Conservation (phyloP, 345 rosid species). For the Rhodomyrtus tomentosa region DNA sequence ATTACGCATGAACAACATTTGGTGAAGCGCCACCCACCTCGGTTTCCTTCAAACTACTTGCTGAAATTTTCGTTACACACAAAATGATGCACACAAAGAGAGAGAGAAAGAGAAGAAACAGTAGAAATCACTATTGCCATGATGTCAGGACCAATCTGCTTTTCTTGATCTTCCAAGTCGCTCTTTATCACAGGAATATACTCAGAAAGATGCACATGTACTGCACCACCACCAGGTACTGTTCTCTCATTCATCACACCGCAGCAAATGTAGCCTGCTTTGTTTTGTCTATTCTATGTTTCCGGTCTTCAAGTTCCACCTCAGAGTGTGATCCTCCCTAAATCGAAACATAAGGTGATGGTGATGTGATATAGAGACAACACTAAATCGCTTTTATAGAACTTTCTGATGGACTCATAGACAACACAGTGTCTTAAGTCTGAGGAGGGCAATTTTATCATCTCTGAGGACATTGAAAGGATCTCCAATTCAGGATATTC, state of each 20-base stretch:
- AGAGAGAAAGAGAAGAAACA: not conserved
- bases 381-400: not conserved
- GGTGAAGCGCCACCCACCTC: no score
- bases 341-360: no score
- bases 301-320: slow-evolving; percentile 80
- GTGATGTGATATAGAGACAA: not conserved
- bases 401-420: not conserved
- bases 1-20: no score
- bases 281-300: slow-evolving; percentile 83
- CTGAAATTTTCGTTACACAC: no score
- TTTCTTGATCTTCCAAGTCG: slow-evolving; percentile 47
- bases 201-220: slow-evolving; percentile 67
- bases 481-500: not conserved
- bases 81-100: no score
- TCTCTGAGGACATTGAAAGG: not conserved
- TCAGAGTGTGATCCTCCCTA: slow-evolving; percentile 70
- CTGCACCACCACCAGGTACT: slow-evolving; percentile 89
- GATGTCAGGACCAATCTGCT: slow-evolving; percentile 70
- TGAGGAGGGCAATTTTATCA: not conserved
- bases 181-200: slow-evolving; percentile 34
- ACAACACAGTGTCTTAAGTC: not conserved
- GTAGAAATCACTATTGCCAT: slow-evolving; percentile 32
- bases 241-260: slow-evolving; percentile 80
- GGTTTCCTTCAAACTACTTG: no score
- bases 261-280: slow-evolving; percentile 94